These are phyloP conservation scores for Pouteria glomerata DNA, from an alignment of 148 eudicot genomes.

Conservation along the genomic window DNA sequence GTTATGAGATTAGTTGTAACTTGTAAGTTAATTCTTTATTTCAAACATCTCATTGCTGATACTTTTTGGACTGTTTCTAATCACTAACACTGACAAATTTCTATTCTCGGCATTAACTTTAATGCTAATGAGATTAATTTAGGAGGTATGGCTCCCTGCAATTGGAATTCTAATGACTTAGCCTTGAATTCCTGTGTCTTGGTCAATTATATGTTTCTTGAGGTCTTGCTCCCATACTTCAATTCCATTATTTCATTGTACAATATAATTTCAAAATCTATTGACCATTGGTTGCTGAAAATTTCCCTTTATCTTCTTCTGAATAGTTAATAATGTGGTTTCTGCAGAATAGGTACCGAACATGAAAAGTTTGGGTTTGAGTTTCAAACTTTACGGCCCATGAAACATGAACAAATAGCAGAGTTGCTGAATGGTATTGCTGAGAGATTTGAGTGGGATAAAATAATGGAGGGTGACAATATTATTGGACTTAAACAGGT, in stretches of 20 bases:
- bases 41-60: neutral
- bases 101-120: neutral
- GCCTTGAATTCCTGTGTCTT: neutral
- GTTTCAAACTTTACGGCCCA: constrained; percentile 64
- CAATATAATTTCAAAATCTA: neutral
- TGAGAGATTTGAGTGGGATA: constrained; percentile 98
- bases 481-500: constrained; percentile 98
- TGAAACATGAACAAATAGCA: constrained; percentile 88
- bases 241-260: neutral
- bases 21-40: neutral
- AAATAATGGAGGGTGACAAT: constrained; percentile 90
- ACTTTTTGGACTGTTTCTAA: neutral
- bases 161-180: neutral
- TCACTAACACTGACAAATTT: neutral
- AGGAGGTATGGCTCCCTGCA: neutral
- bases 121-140: neutral
- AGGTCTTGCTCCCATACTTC: neutral
- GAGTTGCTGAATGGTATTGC: constrained; percentile 84
- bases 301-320: neutral
- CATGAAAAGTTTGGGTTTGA: constrained; percentile 99
- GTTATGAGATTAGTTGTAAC: neutral
- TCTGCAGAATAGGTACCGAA: constrained; percentile 93
- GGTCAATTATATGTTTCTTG: neutral
- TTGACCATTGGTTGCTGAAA: neutral
- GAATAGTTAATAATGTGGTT: constrained; percentile 1